Evolutionary conservation across 768 basidiomycete species (phyloP).

Genomic region (Tulasnella calospora): DNA sequence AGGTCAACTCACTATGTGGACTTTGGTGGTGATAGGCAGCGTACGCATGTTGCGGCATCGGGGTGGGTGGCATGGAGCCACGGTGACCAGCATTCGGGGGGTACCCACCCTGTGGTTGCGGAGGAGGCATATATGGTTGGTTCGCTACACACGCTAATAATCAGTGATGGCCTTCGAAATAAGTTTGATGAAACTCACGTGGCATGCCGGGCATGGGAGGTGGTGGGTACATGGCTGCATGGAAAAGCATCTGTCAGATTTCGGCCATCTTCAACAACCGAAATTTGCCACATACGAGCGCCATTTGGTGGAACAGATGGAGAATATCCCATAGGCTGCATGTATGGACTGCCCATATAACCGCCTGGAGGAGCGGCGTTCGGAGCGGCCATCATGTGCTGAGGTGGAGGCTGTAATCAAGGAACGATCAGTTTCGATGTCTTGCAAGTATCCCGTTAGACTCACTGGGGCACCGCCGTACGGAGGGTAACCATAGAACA

Average conservation of each 20-base stretch:
- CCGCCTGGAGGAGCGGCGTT: slow-evolving; percentile 64
- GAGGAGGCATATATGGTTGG: slow-evolving; percentile 72
- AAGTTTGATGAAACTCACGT: slow-evolving; percentile 49
- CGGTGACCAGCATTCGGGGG: slow-evolving; percentile 73
- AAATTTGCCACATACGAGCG: slow-evolving; percentile 37
- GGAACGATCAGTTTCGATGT: neutral
- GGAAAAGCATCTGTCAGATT: slow-evolving; percentile 6
- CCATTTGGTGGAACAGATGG: slow-evolving; percentile 75
- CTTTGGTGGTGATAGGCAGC: slow-evolving; percentile 64
- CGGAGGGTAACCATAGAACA: slow-evolving; percentile 51
- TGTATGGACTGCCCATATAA: slow-evolving; percentile 74
- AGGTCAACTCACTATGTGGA: slow-evolving; percentile 62
- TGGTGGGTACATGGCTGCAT: slow-evolving; percentile 69
- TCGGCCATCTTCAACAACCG: slow-evolving; percentile 18
- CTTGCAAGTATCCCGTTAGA: slow-evolving; percentile 23
- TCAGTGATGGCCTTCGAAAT: slow-evolving; percentile 13
- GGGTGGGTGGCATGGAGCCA: slow-evolving; percentile 88
- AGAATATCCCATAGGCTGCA: slow-evolving; percentile 82
- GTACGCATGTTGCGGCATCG: slow-evolving; percentile 80
- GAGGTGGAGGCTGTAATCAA: slow-evolving; percentile 28
- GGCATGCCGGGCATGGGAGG: slow-evolving; percentile 85
- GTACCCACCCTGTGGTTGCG: slow-evolving; percentile 64
- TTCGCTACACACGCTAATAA: slow-evolving; percentile 45
- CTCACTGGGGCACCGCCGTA: slow-evolving; percentile 66
- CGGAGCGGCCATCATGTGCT: slow-evolving; percentile 87